Base-by-base conservation (phyloP, 768 basidiomycete species). In the Podaxis sp. region DNA sequence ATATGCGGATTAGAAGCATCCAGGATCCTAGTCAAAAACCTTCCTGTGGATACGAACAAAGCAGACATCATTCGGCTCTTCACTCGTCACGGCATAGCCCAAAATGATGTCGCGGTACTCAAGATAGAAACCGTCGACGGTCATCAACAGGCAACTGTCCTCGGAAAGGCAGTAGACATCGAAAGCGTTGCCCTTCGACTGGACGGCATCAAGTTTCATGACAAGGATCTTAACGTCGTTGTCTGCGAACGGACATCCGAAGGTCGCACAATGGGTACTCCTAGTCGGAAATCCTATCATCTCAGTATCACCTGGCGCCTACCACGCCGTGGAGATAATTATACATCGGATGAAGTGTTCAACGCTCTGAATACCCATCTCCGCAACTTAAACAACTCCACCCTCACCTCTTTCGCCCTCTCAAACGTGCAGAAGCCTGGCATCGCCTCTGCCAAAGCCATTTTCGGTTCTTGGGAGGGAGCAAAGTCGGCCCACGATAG, bases 251-350 rank as follows among this genome's bases (percentile, higher is more conserved):
- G 76, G 5, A 66, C 73, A 1, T 33, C 33, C 33, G 33, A 33
- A 33, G 33, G 33, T 33, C 33, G 33, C 33, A 33, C 33, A 33
- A 33, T 33, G 33, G 33, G 33, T 33, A 33, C 33, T 7, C 8
- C 33, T 7, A 65, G 64, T 3, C 72, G 72, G 3, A 74, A 75
- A 30, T 48, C 70, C 3, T 74, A 84, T 11, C 73, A 77, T 40
- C 67, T 88, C 57, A 79, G 77, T 0, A 76, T 87, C 51, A 79
- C 77, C 9, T 89, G 87, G 84, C 75, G 71, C 67, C 68, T 4
- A 71, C 78, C 1, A 79, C 81, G 63, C 62, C 2, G 15, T 61
- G 2, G 49, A 22, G 22, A 59, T 61, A 5, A 19, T 60, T 59
- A 59, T 36, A 60, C 51, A 13, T 52, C 59, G 7, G n/a, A 60